phyloP scores from a whole-genome alignment of 176 grass and related monocot species.

The Tillandsia leiboldiana region DNA sequence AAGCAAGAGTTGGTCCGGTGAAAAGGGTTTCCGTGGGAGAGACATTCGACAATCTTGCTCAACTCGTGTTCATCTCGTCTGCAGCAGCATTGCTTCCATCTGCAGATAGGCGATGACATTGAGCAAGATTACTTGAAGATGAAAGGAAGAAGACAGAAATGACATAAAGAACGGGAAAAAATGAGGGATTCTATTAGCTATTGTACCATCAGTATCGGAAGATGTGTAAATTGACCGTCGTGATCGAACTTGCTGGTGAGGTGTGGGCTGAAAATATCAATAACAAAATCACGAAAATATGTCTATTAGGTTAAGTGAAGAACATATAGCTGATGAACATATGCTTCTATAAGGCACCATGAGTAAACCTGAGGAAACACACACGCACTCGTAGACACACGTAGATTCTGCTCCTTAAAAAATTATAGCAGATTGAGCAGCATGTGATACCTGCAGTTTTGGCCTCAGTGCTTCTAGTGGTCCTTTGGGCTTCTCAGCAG shows the following conservation, averaged over 20 bases:
- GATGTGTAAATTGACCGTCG: slow-evolving; percentile 57
- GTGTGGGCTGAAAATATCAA: slow-evolving; percentile 51
- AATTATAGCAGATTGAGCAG: slow-evolving; percentile 12
- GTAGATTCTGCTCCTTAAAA: not conserved
- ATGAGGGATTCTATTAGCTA: not conserved
- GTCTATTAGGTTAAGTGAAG: too few species aligned
- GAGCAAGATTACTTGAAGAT: not conserved
- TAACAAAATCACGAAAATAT: not conserved
- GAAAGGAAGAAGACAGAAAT: not conserved
- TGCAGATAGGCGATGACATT: slow-evolving; percentile 14
- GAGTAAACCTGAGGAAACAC: too few species aligned
- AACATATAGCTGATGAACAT: too few species aligned
- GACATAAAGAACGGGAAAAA: not conserved
- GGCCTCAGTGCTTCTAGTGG: slow-evolving; percentile 85
- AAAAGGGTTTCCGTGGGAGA: not conserved
- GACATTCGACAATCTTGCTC: slow-evolving; percentile 15
- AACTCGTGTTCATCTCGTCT: slow-evolving; percentile 64
- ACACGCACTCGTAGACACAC: not conserved
- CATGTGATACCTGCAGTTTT: slow-evolving; percentile 58
- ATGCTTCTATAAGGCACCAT: too few species aligned
- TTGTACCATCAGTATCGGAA: slow-evolving; percentile 62
- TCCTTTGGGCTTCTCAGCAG: slow-evolving; percentile 74
- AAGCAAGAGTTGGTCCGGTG: not conserved
- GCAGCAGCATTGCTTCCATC: slow-evolving; percentile 46
- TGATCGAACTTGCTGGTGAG: slow-evolving; percentile 66